Evolutionary conservation across 2,329 filamentous ascomycete species (phyloP).

Genomic region (Plenodomus tracheiphilus): DNA sequence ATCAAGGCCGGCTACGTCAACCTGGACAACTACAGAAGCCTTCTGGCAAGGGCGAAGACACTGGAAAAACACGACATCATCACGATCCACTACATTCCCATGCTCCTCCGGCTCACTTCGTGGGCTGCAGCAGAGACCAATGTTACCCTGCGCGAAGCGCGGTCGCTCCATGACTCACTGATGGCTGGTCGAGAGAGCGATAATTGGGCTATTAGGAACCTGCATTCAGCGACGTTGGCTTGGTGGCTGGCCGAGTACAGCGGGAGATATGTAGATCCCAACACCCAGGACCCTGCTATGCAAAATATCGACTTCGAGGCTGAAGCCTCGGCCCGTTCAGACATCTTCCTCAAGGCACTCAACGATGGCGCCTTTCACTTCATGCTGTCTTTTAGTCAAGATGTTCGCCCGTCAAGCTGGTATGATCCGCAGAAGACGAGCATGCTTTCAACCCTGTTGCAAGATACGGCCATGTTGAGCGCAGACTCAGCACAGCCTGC

Average conservation of each 20-base stretch:
- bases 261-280: constrained; percentile 80
- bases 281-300: constrained; percentile 54
- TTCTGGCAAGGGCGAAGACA: constrained; percentile 69
- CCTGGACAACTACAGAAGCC: constrained; percentile 70
- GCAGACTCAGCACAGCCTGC: constrained; percentile 71
- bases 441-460: constrained; percentile 79
- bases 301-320: constrained; percentile 63
- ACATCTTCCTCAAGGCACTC: constrained; percentile 73
- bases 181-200: constrained; percentile 68
- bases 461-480: constrained; percentile 72
- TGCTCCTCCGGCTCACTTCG: constrained; percentile 75
- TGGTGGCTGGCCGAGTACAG: constrained; percentile 96
- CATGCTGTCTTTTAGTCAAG: constrained; percentile 79
- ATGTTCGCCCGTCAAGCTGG: constrained; percentile 80
- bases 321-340: constrained; percentile 72
- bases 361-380: constrained; percentile 94
- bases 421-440: constrained; percentile 83
- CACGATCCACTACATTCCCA: constrained; percentile 79
- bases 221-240: constrained; percentile 76
- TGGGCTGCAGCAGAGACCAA: constrained; percentile 76
- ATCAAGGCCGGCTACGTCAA: constrained; percentile 75
- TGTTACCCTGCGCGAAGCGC: constrained; percentile 67
- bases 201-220: constrained; percentile 71
- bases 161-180: constrained; percentile 70
- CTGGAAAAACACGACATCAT: constrained; percentile 77